Conservation (phyloP, 1,284 basidiomycete genomes). For the Nidula niveotomentosa region DNA sequence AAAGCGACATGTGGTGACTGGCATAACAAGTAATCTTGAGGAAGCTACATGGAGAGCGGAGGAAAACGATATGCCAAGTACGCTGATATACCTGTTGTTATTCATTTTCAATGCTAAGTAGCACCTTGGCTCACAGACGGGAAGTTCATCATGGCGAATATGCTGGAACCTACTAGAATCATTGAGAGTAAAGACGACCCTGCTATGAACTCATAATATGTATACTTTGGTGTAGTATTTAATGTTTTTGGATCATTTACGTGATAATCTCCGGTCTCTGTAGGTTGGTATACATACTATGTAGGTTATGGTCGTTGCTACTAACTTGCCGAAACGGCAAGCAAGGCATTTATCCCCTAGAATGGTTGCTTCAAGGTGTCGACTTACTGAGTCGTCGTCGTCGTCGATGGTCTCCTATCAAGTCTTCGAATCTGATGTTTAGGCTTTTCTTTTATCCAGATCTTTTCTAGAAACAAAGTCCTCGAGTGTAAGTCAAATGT, state of each 20-base stretch:
- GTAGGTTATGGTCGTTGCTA: no score
- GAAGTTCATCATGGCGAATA: constrained; percentile 52
- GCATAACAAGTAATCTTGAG: constrained; percentile 64
- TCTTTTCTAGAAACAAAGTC: no score
- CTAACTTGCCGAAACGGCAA: no score
- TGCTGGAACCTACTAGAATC: constrained; percentile 52
- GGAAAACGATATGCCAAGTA: constrained; percentile 78
- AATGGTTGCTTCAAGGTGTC: no score
- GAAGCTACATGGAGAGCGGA: constrained; percentile 74
- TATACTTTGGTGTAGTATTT: background rate
- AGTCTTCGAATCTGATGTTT: no score
- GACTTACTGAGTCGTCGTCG: no score
- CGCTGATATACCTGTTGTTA: constrained; percentile 21
- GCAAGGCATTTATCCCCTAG: no score
- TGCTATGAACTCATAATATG: background rate
- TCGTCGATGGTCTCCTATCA: no score
- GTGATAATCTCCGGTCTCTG: no score
- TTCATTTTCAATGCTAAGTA: constrained; percentile 2
- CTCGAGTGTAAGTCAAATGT: no score
- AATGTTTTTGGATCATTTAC: background rate
- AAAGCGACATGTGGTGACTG: constrained; percentile 72
- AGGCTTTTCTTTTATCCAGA: no score
- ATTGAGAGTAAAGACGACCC: constrained; percentile 53
- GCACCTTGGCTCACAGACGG: constrained; percentile 41
- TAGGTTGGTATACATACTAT: no score